Evolutionary conservation across 768 basidiomycete genomes (phyloP).

Genomic region (Lentinula boryana): DNA sequence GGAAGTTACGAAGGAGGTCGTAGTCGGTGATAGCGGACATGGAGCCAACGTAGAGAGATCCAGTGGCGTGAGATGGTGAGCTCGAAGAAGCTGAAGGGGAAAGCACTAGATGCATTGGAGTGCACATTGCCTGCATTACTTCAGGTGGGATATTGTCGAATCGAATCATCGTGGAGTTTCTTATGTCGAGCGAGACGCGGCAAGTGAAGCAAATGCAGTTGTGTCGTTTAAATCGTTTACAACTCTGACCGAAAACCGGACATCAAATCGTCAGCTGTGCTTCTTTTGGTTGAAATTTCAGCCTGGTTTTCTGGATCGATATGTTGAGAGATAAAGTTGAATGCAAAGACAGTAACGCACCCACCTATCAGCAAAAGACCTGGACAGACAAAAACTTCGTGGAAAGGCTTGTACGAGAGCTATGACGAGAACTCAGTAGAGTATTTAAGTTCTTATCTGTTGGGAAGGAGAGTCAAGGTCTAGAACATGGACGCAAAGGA

Average conservation of each 20-base stretch:
- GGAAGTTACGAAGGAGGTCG: slow-evolving; percentile 40
- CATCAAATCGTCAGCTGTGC: not conserved
- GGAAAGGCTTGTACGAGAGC: not conserved
- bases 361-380: not conserved
- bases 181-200: not conserved
- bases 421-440: not conserved
- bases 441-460: not conserved
- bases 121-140: slow-evolving; percentile 81
- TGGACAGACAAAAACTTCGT: not conserved
- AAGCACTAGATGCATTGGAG: slow-evolving; percentile 75
- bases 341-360: not conserved
- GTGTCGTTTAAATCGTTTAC: not conserved
- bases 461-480: not conserved
- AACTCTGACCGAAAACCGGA: not conserved
- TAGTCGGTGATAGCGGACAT: slow-evolving; percentile 53
- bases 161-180: slow-evolving; percentile 52
- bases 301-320: no score
- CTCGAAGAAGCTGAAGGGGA: slow-evolving; percentile 20
- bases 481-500: not conserved
- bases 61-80: slow-evolving; percentile 19
- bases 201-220: not conserved
- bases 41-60: slow-evolving; percentile 65
- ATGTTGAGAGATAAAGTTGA: not conserved
- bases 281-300: not conserved
- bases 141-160: slow-evolving; percentile 72